A percentile compares a stretch with the other conserved stretches of the same genome.
These are phyloP conservation scores for Eremomyces bilateralis DNA, from an alignment of 495 filamentous ascomycete species.

Conservation along the genomic window DNA sequence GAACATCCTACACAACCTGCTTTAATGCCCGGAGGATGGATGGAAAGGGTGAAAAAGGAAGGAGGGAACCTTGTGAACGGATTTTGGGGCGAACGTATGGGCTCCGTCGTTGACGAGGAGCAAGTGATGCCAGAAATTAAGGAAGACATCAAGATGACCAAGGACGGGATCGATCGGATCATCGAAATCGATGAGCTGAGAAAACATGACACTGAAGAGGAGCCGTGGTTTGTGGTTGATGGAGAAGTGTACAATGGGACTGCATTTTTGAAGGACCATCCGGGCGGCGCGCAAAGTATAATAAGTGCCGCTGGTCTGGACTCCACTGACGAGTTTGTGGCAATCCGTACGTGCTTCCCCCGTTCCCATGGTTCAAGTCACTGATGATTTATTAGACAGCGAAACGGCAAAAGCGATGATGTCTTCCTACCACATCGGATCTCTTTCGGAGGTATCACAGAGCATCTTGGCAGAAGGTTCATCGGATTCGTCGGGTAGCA, in stretches of 20 bases:
- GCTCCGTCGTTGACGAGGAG: constrained; percentile 21
- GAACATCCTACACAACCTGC: constrained; percentile 83
- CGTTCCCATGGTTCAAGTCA: neutral
- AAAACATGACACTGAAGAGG: constrained; percentile 38
- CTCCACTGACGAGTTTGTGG: constrained; percentile 82
- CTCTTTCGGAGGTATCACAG: constrained; percentile 37
- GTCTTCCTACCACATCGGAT: constrained; percentile 69
- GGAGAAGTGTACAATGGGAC: constrained; percentile 89
- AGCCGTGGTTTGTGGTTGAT: constrained; percentile 83
- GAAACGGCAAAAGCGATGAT: constrained; percentile 92
- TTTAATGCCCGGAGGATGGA: constrained; percentile 70
- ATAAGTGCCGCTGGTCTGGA: constrained; percentile 65
- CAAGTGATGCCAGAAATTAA: constrained; percentile 20
- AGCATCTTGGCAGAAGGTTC: constrained; percentile 25
- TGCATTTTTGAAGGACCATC: constrained; percentile 62
- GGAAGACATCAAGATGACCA: constrained; percentile 59
- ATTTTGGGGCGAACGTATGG: constrained; percentile 61
- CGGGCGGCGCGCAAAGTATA: constrained; percentile 78
- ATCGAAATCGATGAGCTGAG: constrained; percentile 56
- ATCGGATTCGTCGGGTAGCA: constrained; percentile 11
- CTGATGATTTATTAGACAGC: constrained; percentile 34
- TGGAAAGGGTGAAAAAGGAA: constrained; percentile 79
- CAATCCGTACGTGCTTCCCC: constrained; percentile 51
- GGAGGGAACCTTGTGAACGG: constrained; percentile 67
- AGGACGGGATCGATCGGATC: constrained; percentile 34